Base-by-base conservation (phyloP, 176 grass and related monocot genomes). In the Carex scoparia region DNA sequence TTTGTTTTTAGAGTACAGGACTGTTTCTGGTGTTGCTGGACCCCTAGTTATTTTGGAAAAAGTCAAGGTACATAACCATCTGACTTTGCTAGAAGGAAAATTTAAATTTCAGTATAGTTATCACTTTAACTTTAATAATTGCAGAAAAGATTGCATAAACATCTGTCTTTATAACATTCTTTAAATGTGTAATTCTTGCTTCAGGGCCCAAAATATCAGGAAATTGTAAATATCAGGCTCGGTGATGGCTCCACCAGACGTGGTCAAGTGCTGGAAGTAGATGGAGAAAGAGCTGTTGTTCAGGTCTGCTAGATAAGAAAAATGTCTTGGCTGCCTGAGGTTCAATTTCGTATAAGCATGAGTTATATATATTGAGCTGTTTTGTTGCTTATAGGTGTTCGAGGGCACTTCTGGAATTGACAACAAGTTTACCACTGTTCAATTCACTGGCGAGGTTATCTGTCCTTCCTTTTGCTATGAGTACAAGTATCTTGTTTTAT, bases 341-440 rank as follows among this genome's bases (percentile, higher is more conserved):
- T 57, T 57, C 28, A 78, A 7, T 57, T 57, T 57, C 7, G 2
- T 57, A 78, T 78, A 35, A 56, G 49, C 51, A 57, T 15, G 74
- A 78, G 28, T 33, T 15, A 16, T 55, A 77, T 56, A 56, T 78
- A 13, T 16, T 56, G 27, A 56, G 11, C 27, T 78, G 51, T 57
- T 77, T 5, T 1, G 86, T 69, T 69, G 13, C 79, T 91, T 66
- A 60, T 75, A 99, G 97, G 97, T 99, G 44, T 99, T 99, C 69
- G 97, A 99, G 89, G 97, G 97, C 19, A 99, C 97, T 84, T 95
- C 97, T 65, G 97, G 97, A 91, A 99, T 99, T 81, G 97, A 99
- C 81, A 99, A 80, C 87, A 99, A 99, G 86, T 99, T 92, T 69
- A 99, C 97, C 53, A 99, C 97, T 32, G 97, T 99, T 42, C 97